Conservation (phyloP, 2,329 filamentous ascomycete species). For the Fusarium coicis region DNA sequence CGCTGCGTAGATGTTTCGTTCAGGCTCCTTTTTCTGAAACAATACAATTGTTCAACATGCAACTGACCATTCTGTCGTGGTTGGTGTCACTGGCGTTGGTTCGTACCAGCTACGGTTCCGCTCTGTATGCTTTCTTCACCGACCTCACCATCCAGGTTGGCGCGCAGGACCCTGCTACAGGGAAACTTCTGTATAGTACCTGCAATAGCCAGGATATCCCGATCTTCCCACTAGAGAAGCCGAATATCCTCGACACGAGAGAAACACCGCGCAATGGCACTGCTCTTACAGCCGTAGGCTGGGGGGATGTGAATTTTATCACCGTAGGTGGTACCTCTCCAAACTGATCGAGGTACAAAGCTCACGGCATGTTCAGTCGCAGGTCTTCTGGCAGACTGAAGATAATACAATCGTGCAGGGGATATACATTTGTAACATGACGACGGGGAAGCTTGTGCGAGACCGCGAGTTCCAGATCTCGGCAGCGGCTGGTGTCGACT, state of each 20-base stretch:
- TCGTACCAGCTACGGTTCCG: neutral
- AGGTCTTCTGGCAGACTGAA: slow-evolving; percentile 5
- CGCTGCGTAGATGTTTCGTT: accelerated
- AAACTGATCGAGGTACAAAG: accelerated
- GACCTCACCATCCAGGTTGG: slow-evolving; percentile 4
- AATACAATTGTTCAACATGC: accelerated
- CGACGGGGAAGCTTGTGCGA: neutral
- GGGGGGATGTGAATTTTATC: neutral
- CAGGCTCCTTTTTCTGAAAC: neutral
- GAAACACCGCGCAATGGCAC: neutral
- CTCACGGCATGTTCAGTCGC: neutral
- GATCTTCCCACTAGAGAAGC: neutral
- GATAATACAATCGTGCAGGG: slow-evolving; percentile 4
- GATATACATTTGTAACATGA: neutral
- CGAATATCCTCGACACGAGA: neutral
- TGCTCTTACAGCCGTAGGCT: neutral
- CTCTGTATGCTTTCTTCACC: slow-evolving; percentile 2
- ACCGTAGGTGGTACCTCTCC: neutral
- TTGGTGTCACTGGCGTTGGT: neutral
- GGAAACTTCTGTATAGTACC: neutral
- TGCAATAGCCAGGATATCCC: slow-evolving; percentile 1
- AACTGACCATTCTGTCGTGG: neutral
- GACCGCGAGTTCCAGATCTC: neutral
- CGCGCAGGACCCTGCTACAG: neutral
- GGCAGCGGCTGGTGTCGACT: neutral